Evolutionary conservation across 371 early-diverging fungal genomes (phyloP), one percentile per base, ranked within the genome.

Genomic region (Rhizopus sp.): DNA sequence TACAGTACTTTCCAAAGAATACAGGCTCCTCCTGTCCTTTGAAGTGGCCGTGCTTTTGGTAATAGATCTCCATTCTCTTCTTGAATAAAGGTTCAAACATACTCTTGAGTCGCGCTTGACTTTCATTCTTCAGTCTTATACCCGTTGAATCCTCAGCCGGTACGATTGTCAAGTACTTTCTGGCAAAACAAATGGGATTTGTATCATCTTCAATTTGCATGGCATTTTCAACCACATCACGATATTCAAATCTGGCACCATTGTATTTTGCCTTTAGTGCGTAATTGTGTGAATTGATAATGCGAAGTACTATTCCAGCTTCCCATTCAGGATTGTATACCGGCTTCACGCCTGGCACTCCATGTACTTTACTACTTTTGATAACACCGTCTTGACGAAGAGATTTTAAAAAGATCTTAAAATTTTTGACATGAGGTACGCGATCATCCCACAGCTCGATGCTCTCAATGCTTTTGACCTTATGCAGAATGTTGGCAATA

Each of bases 381-480:
- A 85, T 52, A 3, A 70, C 13, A 0, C 44, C 59, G 12, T 33
- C 54, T 0, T 44, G 5, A 7, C 32, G 37, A 34, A 82, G 54
- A 3, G 44, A 39, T 31, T 63, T 41, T 5, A 86, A 58, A 57
- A 72, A 87, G 2, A 55, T 50, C 33, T 69, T 67, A 60, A 87
- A 85, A 10, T 54, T 40, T 23, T 64, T 59, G 17, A 81, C 76
- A 45, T 87, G 86, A 32, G 63, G 58, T 1, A 52, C 29, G 5
- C 87, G 80, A 55, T 87, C 87, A 49, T 87, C 87, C 83, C 85
- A 87, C 84, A 87, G 82, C 12, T 33, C 34, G 0, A 87, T 60
- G 0, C 66, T 35, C 0, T 53, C 29, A 7, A 84, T 37, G 1
- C 66, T 69, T 0, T 84, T 83, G 10, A 85, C 68, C 4, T 58